Evolutionary conservation across 2,329 filamentous ascomycete species (phyloP).

Genomic region (Akanthomyces dipterigenus): DNA sequence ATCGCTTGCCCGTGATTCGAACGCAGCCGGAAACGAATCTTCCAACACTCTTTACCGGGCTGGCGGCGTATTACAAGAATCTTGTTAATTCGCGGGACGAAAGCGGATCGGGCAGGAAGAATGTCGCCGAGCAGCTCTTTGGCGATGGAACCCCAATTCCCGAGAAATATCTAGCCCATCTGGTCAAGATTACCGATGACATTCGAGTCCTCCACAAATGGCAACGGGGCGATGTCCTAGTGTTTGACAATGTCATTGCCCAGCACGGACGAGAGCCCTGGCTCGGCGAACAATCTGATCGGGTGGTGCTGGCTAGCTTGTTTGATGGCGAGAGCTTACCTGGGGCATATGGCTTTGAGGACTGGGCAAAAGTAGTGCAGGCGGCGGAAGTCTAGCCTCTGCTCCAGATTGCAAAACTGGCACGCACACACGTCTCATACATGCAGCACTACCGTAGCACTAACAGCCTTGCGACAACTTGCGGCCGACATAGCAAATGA

Average conservation of each 20-base stretch:
- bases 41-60: slow-evolving; percentile 38
- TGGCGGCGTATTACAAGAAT: slow-evolving; percentile 39
- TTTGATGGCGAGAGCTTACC: slow-evolving; percentile 39
- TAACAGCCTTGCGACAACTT: no score
- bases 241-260: slow-evolving; percentile 41
- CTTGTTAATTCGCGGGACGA: background rate
- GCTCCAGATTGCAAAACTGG: background rate
- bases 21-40: slow-evolving; percentile 38
- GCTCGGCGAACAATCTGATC: slow-evolving; percentile 38
- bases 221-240: slow-evolving; percentile 40
- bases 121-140: slow-evolving; percentile 32
- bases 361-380: slow-evolving; percentile 41
- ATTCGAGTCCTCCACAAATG: slow-evolving; percentile 42
- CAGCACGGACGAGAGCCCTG: slow-evolving; percentile 44
- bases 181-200: slow-evolving; percentile 40
- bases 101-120: slow-evolving; percentile 19
- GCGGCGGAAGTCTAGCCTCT: slow-evolving; percentile 17
- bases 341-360: slow-evolving; percentile 33
- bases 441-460: no score
- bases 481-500: no score
- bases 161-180: slow-evolving; percentile 34
- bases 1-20: slow-evolving; percentile 38
- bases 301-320: slow-evolving; percentile 39
- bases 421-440: no score
- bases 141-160: slow-evolving; percentile 41